Conservation (phyloP, 192 early-diverging fungal species). For the Backusella liffmaniae region DNA sequence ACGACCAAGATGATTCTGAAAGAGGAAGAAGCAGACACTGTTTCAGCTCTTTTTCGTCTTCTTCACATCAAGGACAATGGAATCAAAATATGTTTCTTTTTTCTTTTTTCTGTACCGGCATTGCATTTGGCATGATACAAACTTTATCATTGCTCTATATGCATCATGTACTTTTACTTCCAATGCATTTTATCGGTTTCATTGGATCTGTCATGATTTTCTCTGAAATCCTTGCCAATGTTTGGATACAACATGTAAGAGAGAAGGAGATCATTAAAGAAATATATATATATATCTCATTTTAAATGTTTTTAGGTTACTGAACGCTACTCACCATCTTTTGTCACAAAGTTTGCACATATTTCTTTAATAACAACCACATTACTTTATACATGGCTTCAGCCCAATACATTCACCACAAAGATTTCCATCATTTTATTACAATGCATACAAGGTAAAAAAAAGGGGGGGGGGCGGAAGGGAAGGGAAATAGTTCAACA, state of each 20-base stretch:
- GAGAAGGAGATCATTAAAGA: neutral
- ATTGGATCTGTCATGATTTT: neutral
- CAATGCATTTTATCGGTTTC: constrained; percentile 2
- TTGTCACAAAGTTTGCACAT: neutral
- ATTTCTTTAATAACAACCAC: neutral
- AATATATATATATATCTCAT: neutral
- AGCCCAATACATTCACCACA: neutral
- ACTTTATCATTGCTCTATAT: constrained; percentile 4
- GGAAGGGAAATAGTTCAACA: too few species aligned
- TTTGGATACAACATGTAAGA: neutral
- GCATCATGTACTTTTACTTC: neutral
- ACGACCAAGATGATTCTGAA: neutral
- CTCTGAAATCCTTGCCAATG: neutral
- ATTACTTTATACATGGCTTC: constrained; percentile 7
- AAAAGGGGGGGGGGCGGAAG: too few species aligned
- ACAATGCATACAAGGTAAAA: constrained; percentile 3
- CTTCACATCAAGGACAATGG: neutral
- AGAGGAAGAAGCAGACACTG: neutral
- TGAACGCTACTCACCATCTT: neutral
- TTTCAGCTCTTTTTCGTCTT: neutral
- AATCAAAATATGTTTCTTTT: neutral
- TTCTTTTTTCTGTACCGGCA: neutral
- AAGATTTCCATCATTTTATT: neutral
- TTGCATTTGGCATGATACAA: neutral
- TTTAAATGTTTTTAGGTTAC: neutral